Percentiles rank a stretch among this genome's conserved stretches.
Evolutionary conservation across 768 basidiomycete species (phyloP).

Genomic region (Saitozyma podzolica): DNA sequence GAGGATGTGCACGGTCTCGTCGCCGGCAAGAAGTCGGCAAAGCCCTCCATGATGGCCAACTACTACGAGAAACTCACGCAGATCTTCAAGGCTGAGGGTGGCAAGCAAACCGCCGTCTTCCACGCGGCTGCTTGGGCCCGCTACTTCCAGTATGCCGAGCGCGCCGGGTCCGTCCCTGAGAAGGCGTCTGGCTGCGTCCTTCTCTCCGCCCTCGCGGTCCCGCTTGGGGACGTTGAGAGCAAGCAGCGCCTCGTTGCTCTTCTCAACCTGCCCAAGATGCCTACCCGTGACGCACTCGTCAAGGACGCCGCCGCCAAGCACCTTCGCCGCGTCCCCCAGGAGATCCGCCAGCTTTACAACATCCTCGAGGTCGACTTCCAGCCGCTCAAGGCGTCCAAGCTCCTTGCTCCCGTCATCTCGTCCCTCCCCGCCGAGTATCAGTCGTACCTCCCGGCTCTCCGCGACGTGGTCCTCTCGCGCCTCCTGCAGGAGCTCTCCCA

Average conservation of each 20-base stretch:
- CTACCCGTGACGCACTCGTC: conserved; percentile 81
- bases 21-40: conserved; percentile 80
- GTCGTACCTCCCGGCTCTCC: conserved; percentile 83
- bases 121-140: conserved; percentile 95
- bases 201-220: conserved; percentile 88
- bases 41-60: conserved; percentile 95
- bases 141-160: conserved; percentile 63
- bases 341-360: conserved; percentile 76
- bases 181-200: conserved; percentile 87
- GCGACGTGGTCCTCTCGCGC: conserved; percentile 85
- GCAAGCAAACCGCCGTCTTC: conserved; percentile 79
- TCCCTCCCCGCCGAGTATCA: conserved; percentile 60
- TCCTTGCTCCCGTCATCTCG: conserved; percentile 75
- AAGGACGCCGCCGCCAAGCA: conserved; percentile 84
- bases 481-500: conserved; percentile 87
- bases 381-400: conserved; percentile 77
- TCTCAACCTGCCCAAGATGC: conserved; percentile 77
- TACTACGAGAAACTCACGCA: conserved; percentile 98
- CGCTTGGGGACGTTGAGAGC: conserved; percentile 65
- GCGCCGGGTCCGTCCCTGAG: conserved; percentile 66
- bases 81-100: conserved; percentile 77
- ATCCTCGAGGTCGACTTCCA: conserved; percentile 91
- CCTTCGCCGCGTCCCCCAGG: conserved; percentile 69
- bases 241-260: conserved; percentile 75
- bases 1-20: conserved; percentile 97